Base-by-base conservation (phyloP, 352 stramenopile species). In the Blastocystis sp. region DNA sequence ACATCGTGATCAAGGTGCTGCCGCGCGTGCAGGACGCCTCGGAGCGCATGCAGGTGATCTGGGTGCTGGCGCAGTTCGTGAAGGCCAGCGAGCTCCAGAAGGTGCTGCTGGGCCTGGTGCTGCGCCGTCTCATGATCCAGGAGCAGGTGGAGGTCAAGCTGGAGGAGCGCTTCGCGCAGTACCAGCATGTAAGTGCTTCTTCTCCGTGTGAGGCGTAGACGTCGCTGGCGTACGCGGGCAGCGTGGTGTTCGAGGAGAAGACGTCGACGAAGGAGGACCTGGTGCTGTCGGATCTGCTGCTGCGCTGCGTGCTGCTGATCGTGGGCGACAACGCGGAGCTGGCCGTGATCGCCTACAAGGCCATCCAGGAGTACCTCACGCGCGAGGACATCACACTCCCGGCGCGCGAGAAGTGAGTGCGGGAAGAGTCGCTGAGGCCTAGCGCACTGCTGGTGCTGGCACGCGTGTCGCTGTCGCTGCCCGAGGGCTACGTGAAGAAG, bases 11-110 rank as follows among this genome's bases (percentile, higher is more conserved):
- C 17, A 21, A 65, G n/a, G 67, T 88, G 40, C 60, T 88, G 67
- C 78, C 78, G 38, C n/a, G 14, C 0, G 67, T 88, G 4, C 28
- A 21, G 11, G 67, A 76, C 34, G n/a, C 64, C 19, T 88, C 78
- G 19, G 40, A 62, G 11, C 60, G 78, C 62, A 23, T 88, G 45
- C 78, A 71, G 45, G 43, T 65, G 7, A 88, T 88, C 34, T 88
- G 78, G 78, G 70, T 88, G 11, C 48, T 88, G 10, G 64, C 64
- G 52, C 78, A 88, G 67, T 88, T 88, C 45, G 67, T 88, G 41
- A 48, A 41, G 17, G 40, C 40, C 28, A 56, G 38, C 23, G 67
- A 79, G 34, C 64, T 88, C 1, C 78, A 88, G 48, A 64, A 79
- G 53, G 67, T 79, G n/a, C 38, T 88, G 21, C 53, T 88, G n/a